Percentiles rank a stretch among this genome's conserved stretches.
Conservation (phyloP, 805 yeast genomes). For the Metschnikowia lunata region DNA sequence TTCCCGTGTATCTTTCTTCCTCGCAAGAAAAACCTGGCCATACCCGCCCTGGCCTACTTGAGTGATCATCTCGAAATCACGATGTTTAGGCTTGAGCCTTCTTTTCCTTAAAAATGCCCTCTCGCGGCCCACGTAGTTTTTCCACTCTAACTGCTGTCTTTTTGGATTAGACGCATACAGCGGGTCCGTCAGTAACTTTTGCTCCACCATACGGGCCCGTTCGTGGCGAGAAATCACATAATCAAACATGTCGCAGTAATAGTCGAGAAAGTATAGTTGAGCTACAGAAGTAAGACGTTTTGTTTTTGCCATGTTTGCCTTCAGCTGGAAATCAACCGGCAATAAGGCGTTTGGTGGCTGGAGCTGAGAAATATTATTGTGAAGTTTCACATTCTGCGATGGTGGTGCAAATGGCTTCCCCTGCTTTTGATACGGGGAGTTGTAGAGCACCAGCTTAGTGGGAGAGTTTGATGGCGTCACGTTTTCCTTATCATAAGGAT, state of each 20-base stretch:
- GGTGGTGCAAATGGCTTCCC: conserved; percentile 9
- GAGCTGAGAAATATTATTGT: conserved; percentile 30
- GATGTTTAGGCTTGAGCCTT: conserved; percentile 86
- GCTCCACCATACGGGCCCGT: conserved; percentile 67
- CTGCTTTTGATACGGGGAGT: conserved; percentile 15
- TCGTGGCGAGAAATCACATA: conserved; percentile 84
- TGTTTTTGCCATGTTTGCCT: conserved; percentile 69
- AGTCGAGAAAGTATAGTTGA: conserved; percentile 89
- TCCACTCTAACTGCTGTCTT: conserved; percentile 53
- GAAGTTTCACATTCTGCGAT: conserved; percentile 19
- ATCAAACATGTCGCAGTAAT: conserved; percentile 93
- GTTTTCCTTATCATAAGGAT: conserved; percentile 15
- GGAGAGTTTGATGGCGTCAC: conserved; percentile 29
- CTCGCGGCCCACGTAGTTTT: conserved; percentile 77
- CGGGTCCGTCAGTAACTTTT: conserved; percentile 48
- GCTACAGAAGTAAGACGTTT: conserved; percentile 86
- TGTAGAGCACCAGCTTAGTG: conserved; percentile 29
- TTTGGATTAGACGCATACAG: conserved; percentile 35
- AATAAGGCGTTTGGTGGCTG: conserved; percentile 28
- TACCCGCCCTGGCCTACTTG: conserved; percentile 99
- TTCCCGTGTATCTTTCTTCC: conserved; percentile 90
- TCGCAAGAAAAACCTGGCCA: conserved; percentile 96
- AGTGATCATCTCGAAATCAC: conserved; percentile 93
- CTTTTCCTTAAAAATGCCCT: conserved; percentile 80
- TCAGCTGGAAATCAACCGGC: conserved; percentile 47